These are phyloP conservation scores for Vitrella brassicaformis DNA, from an alignment of 73 alveolate species.

Conservation along the genomic window DNA sequence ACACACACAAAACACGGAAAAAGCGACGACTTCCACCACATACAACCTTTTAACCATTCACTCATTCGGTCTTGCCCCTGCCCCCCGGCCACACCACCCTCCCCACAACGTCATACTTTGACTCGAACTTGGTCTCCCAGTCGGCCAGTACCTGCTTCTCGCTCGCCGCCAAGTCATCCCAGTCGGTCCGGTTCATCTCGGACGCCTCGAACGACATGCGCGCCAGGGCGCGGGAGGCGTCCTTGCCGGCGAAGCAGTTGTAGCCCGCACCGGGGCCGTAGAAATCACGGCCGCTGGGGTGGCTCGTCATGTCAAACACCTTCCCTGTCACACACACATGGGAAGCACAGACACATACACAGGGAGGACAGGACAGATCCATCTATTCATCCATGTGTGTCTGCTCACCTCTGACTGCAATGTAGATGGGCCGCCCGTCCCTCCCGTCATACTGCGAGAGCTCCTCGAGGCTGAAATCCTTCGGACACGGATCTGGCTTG, in stretches of 20 bases:
- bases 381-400: too few relatives aligned
- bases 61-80: too few relatives aligned
- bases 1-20: too few relatives aligned
- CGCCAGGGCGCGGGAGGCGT: constrained; percentile 38
- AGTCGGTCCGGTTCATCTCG: neutral
- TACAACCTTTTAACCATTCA: too few relatives aligned
- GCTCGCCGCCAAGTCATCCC: neutral
- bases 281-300: constrained; percentile 1
- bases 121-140: neutral
- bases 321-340: too few relatives aligned
- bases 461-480: constrained; percentile 3
- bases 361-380: too few relatives aligned
- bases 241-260: constrained; percentile 37
- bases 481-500: too few relatives aligned
- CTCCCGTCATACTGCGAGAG: constrained; percentile 2
- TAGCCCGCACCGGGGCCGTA: constrained; percentile 30
- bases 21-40: too few relatives aligned
- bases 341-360: too few relatives aligned
- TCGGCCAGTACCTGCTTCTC: neutral
- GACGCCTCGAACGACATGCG: constrained; percentile 23
- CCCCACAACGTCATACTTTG: neutral
- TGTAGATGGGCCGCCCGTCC: constrained; percentile 1
- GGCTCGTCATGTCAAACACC: constrained; percentile 31
- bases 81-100: neutral
- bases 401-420: constrained; percentile 4